A percentile compares a stretch with the other conserved stretches of the same genome.
These are phyloP conservation scores for Basipetospora sp. DNA, from an alignment of 2,329 filamentous ascomycete species.

Conservation along the genomic window DNA sequence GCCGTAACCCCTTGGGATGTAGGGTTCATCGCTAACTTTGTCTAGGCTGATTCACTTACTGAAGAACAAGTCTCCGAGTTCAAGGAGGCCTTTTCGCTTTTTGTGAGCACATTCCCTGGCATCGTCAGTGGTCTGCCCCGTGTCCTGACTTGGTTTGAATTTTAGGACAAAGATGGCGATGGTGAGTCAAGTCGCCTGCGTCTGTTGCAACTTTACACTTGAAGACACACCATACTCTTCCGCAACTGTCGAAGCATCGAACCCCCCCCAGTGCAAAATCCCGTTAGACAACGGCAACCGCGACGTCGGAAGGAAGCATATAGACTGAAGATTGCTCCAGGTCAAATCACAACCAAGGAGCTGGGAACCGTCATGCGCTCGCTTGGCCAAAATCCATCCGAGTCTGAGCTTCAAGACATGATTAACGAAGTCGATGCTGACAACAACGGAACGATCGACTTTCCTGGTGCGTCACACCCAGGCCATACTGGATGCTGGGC, in stretches of 20 bases:
- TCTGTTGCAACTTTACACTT: too few species aligned
- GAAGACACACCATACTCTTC: too few species aligned
- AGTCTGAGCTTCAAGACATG: slow-evolving; percentile 84
- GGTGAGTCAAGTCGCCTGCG: slow-evolving; percentile 62
- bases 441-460: slow-evolving; percentile 86
- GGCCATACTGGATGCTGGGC: not conserved
- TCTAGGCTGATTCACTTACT: slow-evolving; percentile 88
- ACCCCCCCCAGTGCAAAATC: too few species aligned
- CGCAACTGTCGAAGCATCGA: too few species aligned
- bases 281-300: too few species aligned
- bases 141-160: not conserved
- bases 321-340: too few species aligned
- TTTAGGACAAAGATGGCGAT: slow-evolving; percentile 79
- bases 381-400: slow-evolving; percentile 75
- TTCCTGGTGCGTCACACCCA: slow-evolving; percentile 50
- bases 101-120: slow-evolving; percentile 50
- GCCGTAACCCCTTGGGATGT: too few species aligned
- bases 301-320: too few species aligned
- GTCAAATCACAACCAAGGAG: slow-evolving; percentile 85
- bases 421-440: slow-evolving; percentile 87
- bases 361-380: slow-evolving; percentile 83
- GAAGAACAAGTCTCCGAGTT: slow-evolving; percentile 99
- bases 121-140: not conserved
- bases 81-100: slow-evolving; percentile 99
- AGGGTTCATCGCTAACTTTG: too few species aligned